Percentiles rank a stretch among this genome's conserved stretches.
phyloP scores from a whole-genome alignment of 495 filamentous ascomycete species.

The Neurospora africana region DNA sequence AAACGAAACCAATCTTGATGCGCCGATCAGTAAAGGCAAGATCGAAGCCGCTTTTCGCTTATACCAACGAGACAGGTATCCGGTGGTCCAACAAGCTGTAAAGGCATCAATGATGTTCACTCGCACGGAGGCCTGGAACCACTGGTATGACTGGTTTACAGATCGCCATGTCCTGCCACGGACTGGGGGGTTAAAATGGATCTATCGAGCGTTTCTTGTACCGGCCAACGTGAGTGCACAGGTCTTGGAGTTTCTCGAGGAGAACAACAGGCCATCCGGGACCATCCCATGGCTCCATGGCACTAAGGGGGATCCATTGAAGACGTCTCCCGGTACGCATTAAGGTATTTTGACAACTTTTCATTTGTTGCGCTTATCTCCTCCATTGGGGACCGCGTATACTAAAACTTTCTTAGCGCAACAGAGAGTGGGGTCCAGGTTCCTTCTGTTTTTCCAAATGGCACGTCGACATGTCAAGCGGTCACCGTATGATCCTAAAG shows the following conservation, averaged over 20 bases:
- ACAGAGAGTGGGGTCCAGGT: not conserved
- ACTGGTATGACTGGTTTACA: not conserved
- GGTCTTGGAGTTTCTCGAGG: slow-evolving; percentile 5
- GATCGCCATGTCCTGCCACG: not conserved
- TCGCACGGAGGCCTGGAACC: not conserved
- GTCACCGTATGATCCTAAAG: not conserved
- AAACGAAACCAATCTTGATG: not conserved
- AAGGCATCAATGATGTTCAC: not conserved
- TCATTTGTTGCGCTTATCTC: not conserved
- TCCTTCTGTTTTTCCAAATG: not conserved
- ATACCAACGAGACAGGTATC: not conserved
- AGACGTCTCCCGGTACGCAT: not conserved
- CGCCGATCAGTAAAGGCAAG: not conserved
- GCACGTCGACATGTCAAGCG: not conserved
- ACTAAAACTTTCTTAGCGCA: too few species aligned
- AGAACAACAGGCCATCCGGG: not conserved
- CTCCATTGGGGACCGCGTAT: too few species aligned
- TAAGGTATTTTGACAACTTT: not conserved
- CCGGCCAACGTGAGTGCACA: not conserved
- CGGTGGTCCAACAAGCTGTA: not conserved
- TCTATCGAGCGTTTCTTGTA: not conserved
- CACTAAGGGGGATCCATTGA: too few species aligned
- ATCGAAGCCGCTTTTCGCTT: not conserved
- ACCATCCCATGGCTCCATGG: not conserved
- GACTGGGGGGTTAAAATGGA: not conserved